Base-by-base conservation (phyloP, 495 filamentous ascomycete genomes). In the Clohesyomyces aquaticus region DNA sequence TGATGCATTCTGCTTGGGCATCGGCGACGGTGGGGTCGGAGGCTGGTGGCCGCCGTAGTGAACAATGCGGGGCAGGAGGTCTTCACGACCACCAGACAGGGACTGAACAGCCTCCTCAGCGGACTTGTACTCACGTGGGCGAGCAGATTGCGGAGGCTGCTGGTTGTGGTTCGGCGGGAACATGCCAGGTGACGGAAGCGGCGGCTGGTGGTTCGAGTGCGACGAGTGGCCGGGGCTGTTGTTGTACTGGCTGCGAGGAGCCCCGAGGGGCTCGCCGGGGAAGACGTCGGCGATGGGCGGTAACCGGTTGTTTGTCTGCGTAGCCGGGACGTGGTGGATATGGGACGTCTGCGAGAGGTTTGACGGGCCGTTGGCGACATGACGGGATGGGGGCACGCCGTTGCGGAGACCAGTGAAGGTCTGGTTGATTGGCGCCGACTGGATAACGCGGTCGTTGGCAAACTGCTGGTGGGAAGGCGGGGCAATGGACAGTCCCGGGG, bases 251-350 rank as follows among this genome's bases (percentile, higher is more conserved):
- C 29, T 79, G 56, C 80, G 76, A 49, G 79, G 76, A 45, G 85
- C 84, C 32, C 84, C 88, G 26, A 96, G 82, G n/a, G 90, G 79
- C 60, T 93, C 90, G 32, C 32, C 32, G 11, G 88, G 89, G 72
- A 98, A 96, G 2, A 98, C 94, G 74, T 97, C 94, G 25, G 91
- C 87, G 55, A 98, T 92, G 0, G 94, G 94, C 18, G 94, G 94
- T 28, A 98, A 83, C 35, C 94, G 88, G 74, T 98, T 98, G 71
- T 87, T 87, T 1, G 94, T 96, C 74, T 96, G 91, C 51, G 82
- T 86, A 10, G 93, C 91, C 16, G 91, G 91, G 12, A 95, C 81
- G 69, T 96, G 92, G 71, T 96, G 91, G 73, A 96, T 94, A 68
- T 96, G 92, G 28, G 91, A 94, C 0, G 89, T 91, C 61, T 87